phyloP scores from a whole-genome alignment of 202 grass and related monocot species.

The Schoenoplectus tabernaemontani region DNA sequence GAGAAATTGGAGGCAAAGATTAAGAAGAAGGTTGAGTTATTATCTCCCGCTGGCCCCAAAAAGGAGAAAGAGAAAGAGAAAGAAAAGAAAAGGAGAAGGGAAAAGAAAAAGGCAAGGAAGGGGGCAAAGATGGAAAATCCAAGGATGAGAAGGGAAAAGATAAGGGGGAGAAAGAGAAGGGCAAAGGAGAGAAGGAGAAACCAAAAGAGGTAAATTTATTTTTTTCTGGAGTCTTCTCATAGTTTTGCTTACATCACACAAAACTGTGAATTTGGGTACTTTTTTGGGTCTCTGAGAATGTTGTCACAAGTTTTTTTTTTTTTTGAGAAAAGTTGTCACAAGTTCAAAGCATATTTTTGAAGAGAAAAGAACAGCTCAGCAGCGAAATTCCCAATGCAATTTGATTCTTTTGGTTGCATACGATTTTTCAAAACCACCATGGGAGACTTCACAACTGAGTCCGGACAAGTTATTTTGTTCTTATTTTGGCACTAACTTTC shows the following conservation, averaged over 20 bases:
- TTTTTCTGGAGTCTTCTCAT: not conserved
- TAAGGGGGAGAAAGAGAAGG: slow-evolving; percentile 36
- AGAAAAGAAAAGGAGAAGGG: slow-evolving; percentile 31
- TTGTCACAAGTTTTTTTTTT: no score
- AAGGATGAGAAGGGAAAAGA: slow-evolving; percentile 22
- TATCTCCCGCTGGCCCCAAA: slow-evolving; percentile 38
- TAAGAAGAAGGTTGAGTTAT: slow-evolving; percentile 50
- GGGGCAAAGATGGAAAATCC: slow-evolving; percentile 6
- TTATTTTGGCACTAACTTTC: slow-evolving; percentile 1
- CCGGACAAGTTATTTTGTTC: not conserved
- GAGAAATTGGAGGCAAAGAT: slow-evolving; percentile 59
- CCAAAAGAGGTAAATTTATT: slow-evolving; percentile 44
- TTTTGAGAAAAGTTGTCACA: no score
- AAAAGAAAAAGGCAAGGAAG: no score
- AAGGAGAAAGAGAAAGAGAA: slow-evolving; percentile 25
- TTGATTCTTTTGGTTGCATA: not conserved
- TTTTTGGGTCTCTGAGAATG: not conserved
- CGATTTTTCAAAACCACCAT: not conserved
- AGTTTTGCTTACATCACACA: not conserved
- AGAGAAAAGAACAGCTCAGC: not conserved
- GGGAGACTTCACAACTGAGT: not conserved
- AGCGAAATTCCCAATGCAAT: not conserved
- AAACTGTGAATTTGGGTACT: not conserved
- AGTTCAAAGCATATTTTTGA: not conserved
- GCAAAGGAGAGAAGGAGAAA: slow-evolving; percentile 56